Base-by-base conservation (phyloP, 257 asterid genomes). In the Ocimum tenuiflorum region DNA sequence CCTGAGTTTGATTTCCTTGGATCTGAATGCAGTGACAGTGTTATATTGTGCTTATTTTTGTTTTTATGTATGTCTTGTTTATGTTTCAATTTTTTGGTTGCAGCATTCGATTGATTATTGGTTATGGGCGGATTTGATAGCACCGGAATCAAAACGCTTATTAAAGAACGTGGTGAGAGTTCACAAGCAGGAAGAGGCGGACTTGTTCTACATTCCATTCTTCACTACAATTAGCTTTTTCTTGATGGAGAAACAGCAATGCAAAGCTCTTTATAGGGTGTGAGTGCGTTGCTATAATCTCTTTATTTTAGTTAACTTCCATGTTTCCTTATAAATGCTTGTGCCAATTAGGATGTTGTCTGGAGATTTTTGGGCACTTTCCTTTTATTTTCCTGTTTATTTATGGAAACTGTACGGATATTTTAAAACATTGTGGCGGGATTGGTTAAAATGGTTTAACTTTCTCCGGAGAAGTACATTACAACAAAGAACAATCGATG, bases 221-320 rank as follows among this genome's bases (percentile, higher is more conserved):
- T 91, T 91, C 86, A 94, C 95, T 2, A 88, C 97, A 42, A 90
- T 90, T 60, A 86, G 97, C 86, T 90, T 75, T 81, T 94, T 94
- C 86, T 82, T 94, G 85, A 33, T 90, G 85, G 97, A 90, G 85
- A 86, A 83, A 23, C 96, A 83, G 69, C 83, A 90, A 38, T 90
- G 97, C 97, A 94, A 88, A 81, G 90, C 95, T 65, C 97, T 90
- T 75, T 90, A 94, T 85, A 88, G 96, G 99, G 99, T 94, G 99
- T 94, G 99, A 94, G 99, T 94, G 97, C 73, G 71, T 75, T 81
- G 66, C 95, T 80, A 42, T 68, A 18, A 18, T 42, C 59, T 72
- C 43, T 23, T 69, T 60, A 55, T 42, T 8, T 4, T 56, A n/a
- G 8, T n/a, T 43, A 13, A 1, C 11, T 7, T 36, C 9, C 46